Evolutionary conservation across 805 yeast genomes (phyloP).

Genomic region (Sugiyamaella americana): DNA sequence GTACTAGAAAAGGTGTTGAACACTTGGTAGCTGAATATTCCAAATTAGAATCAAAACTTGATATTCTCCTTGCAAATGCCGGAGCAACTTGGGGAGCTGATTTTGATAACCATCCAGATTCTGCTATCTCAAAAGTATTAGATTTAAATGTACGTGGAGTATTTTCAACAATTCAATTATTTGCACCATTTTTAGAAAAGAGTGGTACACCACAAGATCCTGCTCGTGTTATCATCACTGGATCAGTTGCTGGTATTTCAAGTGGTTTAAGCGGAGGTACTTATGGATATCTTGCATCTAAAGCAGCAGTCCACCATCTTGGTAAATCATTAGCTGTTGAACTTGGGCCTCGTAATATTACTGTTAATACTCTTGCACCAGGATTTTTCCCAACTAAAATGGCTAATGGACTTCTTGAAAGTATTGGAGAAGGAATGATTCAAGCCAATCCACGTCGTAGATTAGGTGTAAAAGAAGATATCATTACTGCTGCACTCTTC

Average conservation of each 20-base stretch:
- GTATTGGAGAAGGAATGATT: slow-evolving; percentile 47
- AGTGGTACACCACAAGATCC: slow-evolving; percentile 55
- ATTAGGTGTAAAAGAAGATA: slow-evolving; percentile 56
- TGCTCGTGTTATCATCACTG: slow-evolving; percentile 56
- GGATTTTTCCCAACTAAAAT: slow-evolving; percentile 74
- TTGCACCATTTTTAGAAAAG: slow-evolving; percentile 49
- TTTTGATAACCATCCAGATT: slow-evolving; percentile 52
- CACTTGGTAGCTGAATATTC: slow-evolving; percentile 39
- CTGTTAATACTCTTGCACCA: slow-evolving; percentile 66
- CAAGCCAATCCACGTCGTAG: slow-evolving; percentile 55
- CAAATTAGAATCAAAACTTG: slow-evolving; percentile 40
- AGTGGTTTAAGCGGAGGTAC: slow-evolving; percentile 44
- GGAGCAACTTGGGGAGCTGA: slow-evolving; percentile 78
- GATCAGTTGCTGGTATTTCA: slow-evolving; percentile 56
- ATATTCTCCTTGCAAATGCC: slow-evolving; percentile 68
- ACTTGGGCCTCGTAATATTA: slow-evolving; percentile 60
- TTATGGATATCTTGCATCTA: slow-evolving; percentile 67
- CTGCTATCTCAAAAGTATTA: slow-evolving; percentile 57
- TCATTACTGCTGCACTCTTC: slow-evolving; percentile 50
- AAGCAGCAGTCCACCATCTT: slow-evolving; percentile 68
- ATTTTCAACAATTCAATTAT: slow-evolving; percentile 57
- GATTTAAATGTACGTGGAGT: slow-evolving; percentile 63
- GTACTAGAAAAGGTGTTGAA: slow-evolving; percentile 44
- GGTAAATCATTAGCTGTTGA: slow-evolving; percentile 58
- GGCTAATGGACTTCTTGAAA: slow-evolving; percentile 57